Conservation (phyloP, 768 basidiomycete species). For the Amanita pseudoporphyria region DNA sequence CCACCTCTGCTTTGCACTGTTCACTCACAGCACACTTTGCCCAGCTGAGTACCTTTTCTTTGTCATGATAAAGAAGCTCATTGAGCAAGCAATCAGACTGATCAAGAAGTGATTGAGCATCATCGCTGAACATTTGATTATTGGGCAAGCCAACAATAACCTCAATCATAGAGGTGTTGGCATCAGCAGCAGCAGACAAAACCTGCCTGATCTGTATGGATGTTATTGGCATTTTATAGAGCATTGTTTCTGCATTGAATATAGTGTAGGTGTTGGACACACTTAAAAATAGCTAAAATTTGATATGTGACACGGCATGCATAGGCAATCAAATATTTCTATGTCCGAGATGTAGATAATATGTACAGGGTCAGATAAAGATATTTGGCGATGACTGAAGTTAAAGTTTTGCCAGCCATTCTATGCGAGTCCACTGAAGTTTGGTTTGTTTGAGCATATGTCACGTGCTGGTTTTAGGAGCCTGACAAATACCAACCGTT, state of each 20-base stretch:
- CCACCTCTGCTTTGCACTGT: neutral
- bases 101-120: neutral
- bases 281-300: neutral
- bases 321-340: neutral
- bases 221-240: neutral
- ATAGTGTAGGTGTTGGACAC: neutral
- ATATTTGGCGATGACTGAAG: neutral
- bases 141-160: neutral
- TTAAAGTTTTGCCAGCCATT: neutral
- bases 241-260: too few relatives aligned
- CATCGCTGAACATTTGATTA: neutral
- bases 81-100: neutral
- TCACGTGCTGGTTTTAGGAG: too few relatives aligned
- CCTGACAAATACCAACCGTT: too few relatives aligned
- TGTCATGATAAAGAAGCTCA: neutral
- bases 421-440: constrained; percentile 3
- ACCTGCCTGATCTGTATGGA: neutral
- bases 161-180: neutral
- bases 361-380: neutral
- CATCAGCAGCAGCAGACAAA: neutral
- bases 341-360: neutral
- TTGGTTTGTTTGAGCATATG: constrained; percentile 5
- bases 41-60: neutral
- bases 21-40: neutral
- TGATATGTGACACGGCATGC: neutral